A percentile compares a stretch with the other conserved stretches of the same genome.
These are phyloP conservation scores for Pichia pseudocactophila DNA, from an alignment of 805 yeast genomes.

Conservation along the genomic window DNA sequence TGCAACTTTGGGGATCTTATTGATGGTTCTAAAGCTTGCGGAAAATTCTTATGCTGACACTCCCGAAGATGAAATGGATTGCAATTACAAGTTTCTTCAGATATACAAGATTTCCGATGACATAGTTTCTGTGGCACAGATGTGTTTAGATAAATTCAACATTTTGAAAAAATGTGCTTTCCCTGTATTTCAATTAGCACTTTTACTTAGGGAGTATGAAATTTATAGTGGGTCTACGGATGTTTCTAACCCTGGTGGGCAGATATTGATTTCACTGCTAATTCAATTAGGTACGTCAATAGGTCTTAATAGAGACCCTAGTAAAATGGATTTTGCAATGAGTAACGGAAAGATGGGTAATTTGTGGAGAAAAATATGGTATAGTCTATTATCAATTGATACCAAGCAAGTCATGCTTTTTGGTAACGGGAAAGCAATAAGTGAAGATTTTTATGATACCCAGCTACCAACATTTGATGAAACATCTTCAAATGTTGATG, in stretches of 20 bases:
- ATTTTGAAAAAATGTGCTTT: slow-evolving; percentile 40
- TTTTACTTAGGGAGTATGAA: slow-evolving; percentile 42
- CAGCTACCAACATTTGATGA: slow-evolving; percentile 35
- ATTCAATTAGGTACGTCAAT: slow-evolving; percentile 60
- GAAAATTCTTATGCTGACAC: slow-evolving; percentile 31
- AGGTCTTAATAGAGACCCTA: slow-evolving; percentile 65
- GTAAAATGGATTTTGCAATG: slow-evolving; percentile 28
- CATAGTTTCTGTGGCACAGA: slow-evolving; percentile 40
- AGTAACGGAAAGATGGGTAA: slow-evolving; percentile 26
- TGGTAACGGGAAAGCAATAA: slow-evolving; percentile 39
- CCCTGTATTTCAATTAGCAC: slow-evolving; percentile 44
- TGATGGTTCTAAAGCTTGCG: slow-evolving; percentile 36
- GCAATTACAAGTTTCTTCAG: slow-evolving; percentile 29
- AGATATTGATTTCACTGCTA: slow-evolving; percentile 44
- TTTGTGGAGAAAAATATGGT: slow-evolving; percentile 54
- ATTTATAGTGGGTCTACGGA: slow-evolving; percentile 44
- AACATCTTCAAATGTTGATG: slow-evolving; percentile 28
- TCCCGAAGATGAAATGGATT: slow-evolving; percentile 19
- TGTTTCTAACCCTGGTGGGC: slow-evolving; percentile 36
- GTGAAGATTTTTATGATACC: slow-evolving; percentile 40
- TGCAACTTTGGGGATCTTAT: slow-evolving; percentile 38
- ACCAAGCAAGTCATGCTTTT: slow-evolving; percentile 34
- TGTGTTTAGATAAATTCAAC: slow-evolving; percentile 48
- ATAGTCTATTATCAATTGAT: slow-evolving; percentile 38
- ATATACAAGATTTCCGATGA: slow-evolving; percentile 38